Conservation (phyloP, 129 eudicot genomes). For the Chrysanthemum seticuspe region DNA sequence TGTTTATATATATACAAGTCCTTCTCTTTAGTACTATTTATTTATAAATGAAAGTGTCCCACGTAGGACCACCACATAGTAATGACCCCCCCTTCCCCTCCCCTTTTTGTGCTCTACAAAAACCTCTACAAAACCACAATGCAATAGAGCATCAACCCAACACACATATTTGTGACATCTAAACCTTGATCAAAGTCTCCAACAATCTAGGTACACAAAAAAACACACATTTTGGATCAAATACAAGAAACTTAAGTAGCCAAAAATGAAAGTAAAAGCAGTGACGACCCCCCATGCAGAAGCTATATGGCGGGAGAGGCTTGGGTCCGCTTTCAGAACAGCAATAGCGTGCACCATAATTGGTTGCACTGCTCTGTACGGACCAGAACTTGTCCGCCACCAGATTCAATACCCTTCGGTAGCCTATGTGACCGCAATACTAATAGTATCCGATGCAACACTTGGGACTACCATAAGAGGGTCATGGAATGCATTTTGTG, state of each 20-base stretch:
- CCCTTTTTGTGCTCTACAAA: background rate
- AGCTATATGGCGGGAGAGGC: conserved; percentile 55
- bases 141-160: conserved; percentile 9
- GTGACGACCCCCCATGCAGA: conserved; percentile 37
- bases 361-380: conserved; percentile 69
- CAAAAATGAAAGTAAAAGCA: conserved; percentile 16
- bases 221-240: background rate
- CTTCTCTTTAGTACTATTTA: conserved; percentile 6
- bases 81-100: conserved; percentile 23
- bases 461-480: conserved; percentile 60
- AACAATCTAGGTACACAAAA: background rate
- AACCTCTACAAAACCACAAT: conserved; percentile 34
- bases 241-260: background rate
- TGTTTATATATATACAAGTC: background rate
- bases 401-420: conserved; percentile 55
- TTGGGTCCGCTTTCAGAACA: conserved; percentile 60
- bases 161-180: conserved; percentile 20
- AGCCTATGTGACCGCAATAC: conserved; percentile 59
- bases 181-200: conserved; percentile 15
- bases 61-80: conserved; percentile 33
- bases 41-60: conserved; percentile 23
- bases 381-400: conserved; percentile 39
- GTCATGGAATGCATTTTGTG: conserved; percentile 49
- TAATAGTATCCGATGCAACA: conserved; percentile 63
- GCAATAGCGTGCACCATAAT: conserved; percentile 72